These are phyloP conservation scores for Colletotrichum acutatum DNA, from an alignment of 2,329 filamentous ascomycete species.

Conservation along the genomic window DNA sequence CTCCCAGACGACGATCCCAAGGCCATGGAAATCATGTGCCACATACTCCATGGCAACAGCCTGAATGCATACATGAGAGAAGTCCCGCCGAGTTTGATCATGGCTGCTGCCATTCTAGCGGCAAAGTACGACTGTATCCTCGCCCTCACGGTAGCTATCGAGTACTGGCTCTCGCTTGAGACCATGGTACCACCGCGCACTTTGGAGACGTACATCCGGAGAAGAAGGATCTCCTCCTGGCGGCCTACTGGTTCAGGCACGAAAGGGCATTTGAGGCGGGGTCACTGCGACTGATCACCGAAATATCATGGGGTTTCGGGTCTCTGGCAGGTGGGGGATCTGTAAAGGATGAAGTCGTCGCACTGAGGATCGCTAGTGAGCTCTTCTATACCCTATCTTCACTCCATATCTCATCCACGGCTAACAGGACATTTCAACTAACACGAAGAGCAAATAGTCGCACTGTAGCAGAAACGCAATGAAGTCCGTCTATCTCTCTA, in stretches of 20 bases:
- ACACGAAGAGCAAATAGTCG: background rate
- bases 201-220: background rate
- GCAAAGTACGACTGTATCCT: conserved; percentile 21
- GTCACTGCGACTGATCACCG: background rate
- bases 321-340: background rate
- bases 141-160: background rate
- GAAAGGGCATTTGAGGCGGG: background rate
- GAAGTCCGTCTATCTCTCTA: conserved; percentile 3
- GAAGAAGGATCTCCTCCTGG: background rate
- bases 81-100: background rate
- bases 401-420: too few species aligned
- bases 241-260: conserved; percentile 12
- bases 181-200: background rate
- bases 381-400: background rate
- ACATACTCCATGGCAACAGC: background rate
- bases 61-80: background rate
- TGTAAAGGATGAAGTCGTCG: background rate
- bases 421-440: background rate
- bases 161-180: background rate
- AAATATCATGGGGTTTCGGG: background rate
- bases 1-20: conserved; percentile 2
- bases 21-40: conserved; percentile 11
- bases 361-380: background rate
- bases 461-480: background rate
- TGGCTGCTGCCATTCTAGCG: background rate